Percentiles rank a stretch among this genome's conserved stretches.
phyloP scores from a whole-genome alignment of 192 early-diverging fungal genomes.

The Podila minutissima region DNA sequence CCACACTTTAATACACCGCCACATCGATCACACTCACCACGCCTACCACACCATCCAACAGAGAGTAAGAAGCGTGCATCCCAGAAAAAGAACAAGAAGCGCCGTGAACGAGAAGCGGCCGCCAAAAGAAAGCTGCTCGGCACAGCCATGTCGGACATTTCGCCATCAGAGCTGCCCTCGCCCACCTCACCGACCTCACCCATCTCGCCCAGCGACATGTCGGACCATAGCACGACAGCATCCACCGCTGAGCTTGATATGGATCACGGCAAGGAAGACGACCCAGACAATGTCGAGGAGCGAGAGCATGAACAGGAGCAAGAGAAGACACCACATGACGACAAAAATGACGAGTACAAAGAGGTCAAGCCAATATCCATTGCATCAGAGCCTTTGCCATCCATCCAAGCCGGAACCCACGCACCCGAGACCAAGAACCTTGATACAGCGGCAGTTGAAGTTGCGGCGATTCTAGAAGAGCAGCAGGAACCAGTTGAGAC shows the following conservation, averaged over 20 bases:
- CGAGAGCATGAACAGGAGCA: too few relatives aligned
- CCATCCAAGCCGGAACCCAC: too few relatives aligned
- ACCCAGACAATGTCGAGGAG: too few relatives aligned
- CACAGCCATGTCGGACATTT: not conserved
- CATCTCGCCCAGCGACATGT: not conserved
- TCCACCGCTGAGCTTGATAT: too few relatives aligned
- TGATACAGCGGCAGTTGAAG: not conserved
- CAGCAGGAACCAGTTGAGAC: not conserved
- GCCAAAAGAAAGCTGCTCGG: conserved; percentile 18
- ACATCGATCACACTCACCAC: not conserved
- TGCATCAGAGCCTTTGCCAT: too few relatives aligned
- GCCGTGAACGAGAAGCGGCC: conserved; percentile 15
- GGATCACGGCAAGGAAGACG: too few relatives aligned
- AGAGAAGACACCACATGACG: too few relatives aligned
- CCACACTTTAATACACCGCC: not conserved
- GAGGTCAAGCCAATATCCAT: too few relatives aligned
- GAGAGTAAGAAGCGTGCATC: conserved; percentile 34
- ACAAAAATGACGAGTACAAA: too few relatives aligned
- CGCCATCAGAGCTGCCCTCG: not conserved
- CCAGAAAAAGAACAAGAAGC: conserved; percentile 34
- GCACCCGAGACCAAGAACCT: not conserved
- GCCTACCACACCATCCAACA: not conserved
- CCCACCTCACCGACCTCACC: not conserved
- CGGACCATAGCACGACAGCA: too few relatives aligned
- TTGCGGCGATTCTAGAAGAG: not conserved